Conservation (phyloP, 441 rosid species). For the Erodium moschatum region DNA sequence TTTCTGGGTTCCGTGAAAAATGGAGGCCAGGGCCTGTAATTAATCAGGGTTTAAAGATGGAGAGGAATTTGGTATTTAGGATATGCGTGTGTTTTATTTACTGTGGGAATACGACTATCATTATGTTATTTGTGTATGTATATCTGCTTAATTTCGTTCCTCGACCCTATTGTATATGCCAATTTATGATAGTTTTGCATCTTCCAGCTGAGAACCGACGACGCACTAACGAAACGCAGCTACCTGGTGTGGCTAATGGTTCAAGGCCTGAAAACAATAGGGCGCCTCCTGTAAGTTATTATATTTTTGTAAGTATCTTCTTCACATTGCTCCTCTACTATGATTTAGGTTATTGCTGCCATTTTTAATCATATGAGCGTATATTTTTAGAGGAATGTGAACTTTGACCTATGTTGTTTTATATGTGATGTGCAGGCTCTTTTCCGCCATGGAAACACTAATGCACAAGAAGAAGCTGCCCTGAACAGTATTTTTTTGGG, state of each 20-base stretch:
- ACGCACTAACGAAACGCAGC: conserved; percentile 56
- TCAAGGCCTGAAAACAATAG: conserved; percentile 41
- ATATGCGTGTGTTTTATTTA: no score
- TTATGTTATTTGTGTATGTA: no score
- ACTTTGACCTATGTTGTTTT: background rate
- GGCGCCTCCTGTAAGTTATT: conserved; percentile 44
- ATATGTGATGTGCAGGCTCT: conserved; percentile 34
- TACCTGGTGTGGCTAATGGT: conserved; percentile 49
- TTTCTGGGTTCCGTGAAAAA: no score
- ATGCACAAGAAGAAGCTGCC: conserved; percentile 48
- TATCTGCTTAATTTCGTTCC: background rate
- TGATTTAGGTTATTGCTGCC: background rate
- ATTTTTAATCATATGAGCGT: no score
- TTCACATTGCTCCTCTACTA: conserved; percentile 13
- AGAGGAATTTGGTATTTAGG: no score
- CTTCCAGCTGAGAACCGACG: conserved; percentile 68
- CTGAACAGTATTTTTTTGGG: conserved; percentile 82
- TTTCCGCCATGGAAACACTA: conserved; percentile 36
- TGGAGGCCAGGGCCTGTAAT: no score
- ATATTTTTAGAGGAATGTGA: background rate
- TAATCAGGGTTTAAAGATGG: no score
- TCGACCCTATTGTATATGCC: background rate
- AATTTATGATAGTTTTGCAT: conserved; percentile 15
- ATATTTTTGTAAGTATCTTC: background rate
- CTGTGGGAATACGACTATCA: no score